Percentiles rank a stretch among this genome's conserved stretches.
phyloP scores from a whole-genome alignment of 768 basidiomycete species.

The Lactarius quietus region DNA sequence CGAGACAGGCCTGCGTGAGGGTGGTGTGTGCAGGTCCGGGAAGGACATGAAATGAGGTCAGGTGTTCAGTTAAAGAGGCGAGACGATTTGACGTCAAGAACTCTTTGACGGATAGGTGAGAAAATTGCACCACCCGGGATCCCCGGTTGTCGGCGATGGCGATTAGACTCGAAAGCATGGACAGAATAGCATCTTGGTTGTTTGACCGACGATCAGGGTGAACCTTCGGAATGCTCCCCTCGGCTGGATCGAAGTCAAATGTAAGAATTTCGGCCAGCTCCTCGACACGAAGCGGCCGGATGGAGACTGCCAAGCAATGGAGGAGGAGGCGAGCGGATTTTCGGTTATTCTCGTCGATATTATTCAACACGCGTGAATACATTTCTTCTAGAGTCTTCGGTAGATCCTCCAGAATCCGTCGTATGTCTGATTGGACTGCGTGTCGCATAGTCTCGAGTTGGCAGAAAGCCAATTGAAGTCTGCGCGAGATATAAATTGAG shows the following conservation, averaged over 20 bases:
- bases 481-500: neutral
- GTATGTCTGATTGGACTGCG: neutral
- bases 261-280: slow-evolving; percentile 9
- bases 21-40: neutral
- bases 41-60: neutral
- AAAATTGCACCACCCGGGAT: slow-evolving; percentile 12
- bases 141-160: neutral
- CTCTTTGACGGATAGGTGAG: slow-evolving; percentile 12
- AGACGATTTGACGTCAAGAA: slow-evolving; percentile 8
- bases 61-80: neutral
- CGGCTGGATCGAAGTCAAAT: slow-evolving; percentile 3
- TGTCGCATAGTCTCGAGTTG: neutral
- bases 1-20: neutral
- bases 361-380: neutral
- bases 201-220: slow-evolving; percentile 6
- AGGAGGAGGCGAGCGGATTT: slow-evolving; percentile 1
- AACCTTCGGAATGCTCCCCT: neutral
- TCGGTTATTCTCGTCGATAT: neutral
- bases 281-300: neutral
- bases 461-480: neutral
- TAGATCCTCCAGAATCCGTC: neutral
- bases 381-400: neutral
- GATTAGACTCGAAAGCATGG: slow-evolving; percentile 11
- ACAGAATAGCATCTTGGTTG: neutral
- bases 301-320: slow-evolving; percentile 5